Conservation (phyloP, 148 eudicot genomes). For the Pharnaceum exiguum region DNA sequence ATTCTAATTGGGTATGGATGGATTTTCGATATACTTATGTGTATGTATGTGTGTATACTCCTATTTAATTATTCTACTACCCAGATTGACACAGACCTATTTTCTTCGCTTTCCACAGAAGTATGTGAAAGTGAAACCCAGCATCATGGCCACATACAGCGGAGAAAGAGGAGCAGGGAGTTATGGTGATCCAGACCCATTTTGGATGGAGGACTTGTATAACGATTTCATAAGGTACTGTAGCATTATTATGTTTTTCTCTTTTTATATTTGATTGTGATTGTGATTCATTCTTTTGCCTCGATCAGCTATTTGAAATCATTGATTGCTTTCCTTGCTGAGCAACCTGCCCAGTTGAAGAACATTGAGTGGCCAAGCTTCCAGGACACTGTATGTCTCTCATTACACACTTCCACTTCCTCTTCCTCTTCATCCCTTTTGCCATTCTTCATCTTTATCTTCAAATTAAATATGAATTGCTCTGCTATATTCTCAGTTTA, state of each 20-base stretch:
- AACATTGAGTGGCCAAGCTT: slow-evolving; percentile 85
- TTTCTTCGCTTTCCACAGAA: slow-evolving; percentile 2
- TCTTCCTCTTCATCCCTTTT: too few species aligned
- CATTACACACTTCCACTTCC: neutral
- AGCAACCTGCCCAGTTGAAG: slow-evolving; percentile 62
- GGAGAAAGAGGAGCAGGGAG: too few species aligned
- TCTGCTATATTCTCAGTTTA: too few species aligned
- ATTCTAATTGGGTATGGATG: too few species aligned
- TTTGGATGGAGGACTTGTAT: slow-evolving; percentile 28
- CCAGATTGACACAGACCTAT: slow-evolving; percentile 12
- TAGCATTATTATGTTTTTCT: neutral
- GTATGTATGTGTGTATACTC: too few species aligned
- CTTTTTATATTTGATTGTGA: neutral
- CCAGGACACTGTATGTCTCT: slow-evolving; percentile 60
- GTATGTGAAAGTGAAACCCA: too few species aligned
- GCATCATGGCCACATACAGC: slow-evolving; percentile 22
- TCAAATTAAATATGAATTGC: too few species aligned
- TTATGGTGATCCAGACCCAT: slow-evolving; percentile 27
- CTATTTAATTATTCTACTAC: too few species aligned
- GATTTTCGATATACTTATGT: too few species aligned
- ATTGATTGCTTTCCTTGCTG: slow-evolving; percentile 36
- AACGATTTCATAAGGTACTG: slow-evolving; percentile 36
- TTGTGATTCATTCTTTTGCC: slow-evolving; percentile 3
- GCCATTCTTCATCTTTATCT: too few species aligned
- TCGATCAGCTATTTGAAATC: slow-evolving; percentile 34